phyloP scores from a whole-genome alignment of 352 stramenopile genomes.

The Peronospora belbahrii region DNA sequence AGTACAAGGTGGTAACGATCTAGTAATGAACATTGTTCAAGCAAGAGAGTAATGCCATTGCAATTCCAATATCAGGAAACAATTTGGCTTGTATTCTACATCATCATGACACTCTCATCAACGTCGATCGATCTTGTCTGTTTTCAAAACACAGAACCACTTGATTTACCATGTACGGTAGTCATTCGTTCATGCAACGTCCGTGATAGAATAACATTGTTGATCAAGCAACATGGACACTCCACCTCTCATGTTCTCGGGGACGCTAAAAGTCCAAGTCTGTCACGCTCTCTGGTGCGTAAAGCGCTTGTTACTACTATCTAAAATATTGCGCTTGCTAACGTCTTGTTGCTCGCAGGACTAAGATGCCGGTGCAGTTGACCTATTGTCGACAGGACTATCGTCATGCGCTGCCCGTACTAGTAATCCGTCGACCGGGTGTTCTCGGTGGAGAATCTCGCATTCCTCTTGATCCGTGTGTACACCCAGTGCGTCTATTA shows the following conservation, averaged over 20 bases:
- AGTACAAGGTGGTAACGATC: background rate
- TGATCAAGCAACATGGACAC: conserved; percentile 16
- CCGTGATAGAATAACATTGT: background rate
- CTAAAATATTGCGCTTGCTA: conserved; percentile 1
- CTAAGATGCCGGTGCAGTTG: conserved; percentile 24
- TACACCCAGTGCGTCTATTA: conserved; percentile 24
- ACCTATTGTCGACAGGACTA: conserved; percentile 24
- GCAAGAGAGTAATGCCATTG: background rate
- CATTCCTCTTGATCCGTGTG: conserved; percentile 27
- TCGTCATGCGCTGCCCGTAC: conserved; percentile 21
- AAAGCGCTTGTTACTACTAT: background rate
- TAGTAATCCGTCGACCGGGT: conserved; percentile 19
- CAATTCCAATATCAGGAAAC: conserved; percentile 16
- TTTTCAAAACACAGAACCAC: conserved; percentile 17
- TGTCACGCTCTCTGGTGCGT: conserved; percentile 26
- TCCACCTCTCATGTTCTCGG: conserved; percentile 18
- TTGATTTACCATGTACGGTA: conserved; percentile 10
- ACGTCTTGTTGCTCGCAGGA: conserved; percentile 2
- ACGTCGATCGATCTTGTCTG: conserved; percentile 6
- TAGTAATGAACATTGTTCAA: background rate
- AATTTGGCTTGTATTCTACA: no score
- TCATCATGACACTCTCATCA: no score
- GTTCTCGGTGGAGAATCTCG: conserved; percentile 19
- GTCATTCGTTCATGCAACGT: background rate
- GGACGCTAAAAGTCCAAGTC: conserved; percentile 22